Conservation (phyloP, 148 eudicot genomes). For the Vaccinium corymbosum region DNA sequence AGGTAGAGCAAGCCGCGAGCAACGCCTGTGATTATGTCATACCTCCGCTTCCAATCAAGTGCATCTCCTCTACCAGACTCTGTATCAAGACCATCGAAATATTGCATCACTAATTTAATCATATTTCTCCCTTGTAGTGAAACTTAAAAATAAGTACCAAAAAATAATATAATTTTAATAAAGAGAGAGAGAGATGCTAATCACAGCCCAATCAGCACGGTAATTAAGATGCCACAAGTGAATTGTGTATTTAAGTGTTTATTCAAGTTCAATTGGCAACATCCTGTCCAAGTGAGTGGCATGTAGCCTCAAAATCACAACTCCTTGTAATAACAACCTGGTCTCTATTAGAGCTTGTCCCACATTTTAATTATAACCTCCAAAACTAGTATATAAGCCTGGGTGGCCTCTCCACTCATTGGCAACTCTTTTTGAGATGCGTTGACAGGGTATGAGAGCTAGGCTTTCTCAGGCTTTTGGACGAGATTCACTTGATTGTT, state of each 20-base stretch:
- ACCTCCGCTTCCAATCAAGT: conserved; percentile 73
- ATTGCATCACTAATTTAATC: not conserved
- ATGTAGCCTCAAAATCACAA: not conserved
- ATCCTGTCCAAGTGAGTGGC: not conserved
- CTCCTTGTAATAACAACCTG: too few relatives aligned
- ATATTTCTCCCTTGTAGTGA: not conserved
- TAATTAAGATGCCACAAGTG: not conserved
- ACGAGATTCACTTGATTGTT: too few relatives aligned
- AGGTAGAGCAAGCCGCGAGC: conserved; percentile 78
- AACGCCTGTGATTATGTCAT: conserved; percentile 58
- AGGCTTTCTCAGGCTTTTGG: too few relatives aligned
- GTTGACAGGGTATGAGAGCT: too few relatives aligned
- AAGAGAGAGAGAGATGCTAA: not conserved
- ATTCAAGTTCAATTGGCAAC: not conserved
- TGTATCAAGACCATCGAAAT: conserved; percentile 22
- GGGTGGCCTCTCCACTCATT: too few relatives aligned
- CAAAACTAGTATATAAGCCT: too few relatives aligned
- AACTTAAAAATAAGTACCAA: not conserved
- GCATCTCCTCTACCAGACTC: conserved; percentile 39
- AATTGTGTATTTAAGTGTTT: not conserved
- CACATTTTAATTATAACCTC: too few relatives aligned
- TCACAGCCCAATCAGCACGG: not conserved
- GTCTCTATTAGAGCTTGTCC: too few relatives aligned
- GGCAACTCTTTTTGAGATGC: too few relatives aligned
- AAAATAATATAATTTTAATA: not conserved